Conservation (phyloP, 2,329 filamentous ascomycete species). For the Metarhizium robertsii region DNA sequence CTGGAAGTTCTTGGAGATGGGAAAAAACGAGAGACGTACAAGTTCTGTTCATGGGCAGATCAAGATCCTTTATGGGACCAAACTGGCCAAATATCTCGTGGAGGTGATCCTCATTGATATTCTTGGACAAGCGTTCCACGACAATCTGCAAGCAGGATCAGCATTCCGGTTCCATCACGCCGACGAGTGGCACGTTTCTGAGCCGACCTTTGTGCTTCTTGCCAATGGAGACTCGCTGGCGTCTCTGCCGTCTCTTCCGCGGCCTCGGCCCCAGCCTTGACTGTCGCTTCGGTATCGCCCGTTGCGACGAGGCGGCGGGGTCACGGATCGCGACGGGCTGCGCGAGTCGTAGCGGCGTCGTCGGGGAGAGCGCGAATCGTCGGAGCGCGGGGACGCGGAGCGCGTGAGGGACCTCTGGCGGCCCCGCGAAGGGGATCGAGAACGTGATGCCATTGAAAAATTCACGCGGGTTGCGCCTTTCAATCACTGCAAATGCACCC, state of each 20-base stretch:
- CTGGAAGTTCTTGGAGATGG: not conserved
- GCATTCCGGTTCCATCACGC: not conserved
- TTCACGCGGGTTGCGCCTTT: not conserved
- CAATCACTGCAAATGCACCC: not conserved
- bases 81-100: constrained; percentile 88
- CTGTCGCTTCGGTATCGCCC: constrained; percentile 19
- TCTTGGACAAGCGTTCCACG: constrained; percentile 91
- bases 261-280: constrained; percentile 24
- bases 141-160: constrained; percentile 58
- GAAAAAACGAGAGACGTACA: constrained; percentile 43
- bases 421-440: constrained; percentile 22
- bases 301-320: constrained; percentile 22
- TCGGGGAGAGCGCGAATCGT: constrained; percentile 23
- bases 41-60: constrained; percentile 79
- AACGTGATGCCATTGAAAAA: constrained; percentile 18
- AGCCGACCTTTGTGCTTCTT: constrained; percentile 44
- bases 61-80: constrained; percentile 75
- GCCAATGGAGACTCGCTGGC: constrained; percentile 27
- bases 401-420: constrained; percentile 24
- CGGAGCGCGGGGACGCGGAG: constrained; percentile 25
- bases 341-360: constrained; percentile 24
- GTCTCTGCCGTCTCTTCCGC: constrained; percentile 25
- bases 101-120: constrained; percentile 81
- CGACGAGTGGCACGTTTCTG: not conserved
- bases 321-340: constrained; percentile 22